phyloP scores from a whole-genome alignment of 2,329 filamentous ascomycete genomes.

The Venturia oleaginea region DNA sequence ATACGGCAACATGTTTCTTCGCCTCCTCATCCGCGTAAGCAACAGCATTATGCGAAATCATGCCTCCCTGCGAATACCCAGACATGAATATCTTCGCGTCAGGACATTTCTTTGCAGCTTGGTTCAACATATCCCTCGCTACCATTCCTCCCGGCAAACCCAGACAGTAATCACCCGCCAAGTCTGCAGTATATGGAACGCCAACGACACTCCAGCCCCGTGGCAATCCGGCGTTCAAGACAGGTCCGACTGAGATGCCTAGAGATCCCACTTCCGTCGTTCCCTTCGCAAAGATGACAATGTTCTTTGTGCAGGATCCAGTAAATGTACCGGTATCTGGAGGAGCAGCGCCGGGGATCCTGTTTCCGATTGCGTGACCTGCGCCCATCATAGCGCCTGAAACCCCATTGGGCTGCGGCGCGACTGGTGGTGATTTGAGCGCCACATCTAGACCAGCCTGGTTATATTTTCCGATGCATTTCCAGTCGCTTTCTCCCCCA shows the following conservation, averaged over 20 bases:
- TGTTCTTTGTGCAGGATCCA: slow-evolving; percentile 8
- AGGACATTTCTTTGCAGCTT: slow-evolving; percentile 9
- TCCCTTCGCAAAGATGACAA: slow-evolving; percentile 11
- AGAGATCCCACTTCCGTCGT: neutral
- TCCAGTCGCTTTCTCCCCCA: neutral
- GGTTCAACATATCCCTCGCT: slow-evolving; percentile 10
- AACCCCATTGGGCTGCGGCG: neutral
- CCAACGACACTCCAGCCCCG: neutral
- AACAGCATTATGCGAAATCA: slow-evolving; percentile 6
- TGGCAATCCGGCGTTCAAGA: slow-evolving; percentile 5
- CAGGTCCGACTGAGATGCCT: slow-evolving; percentile 8
- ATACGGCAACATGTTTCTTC: neutral
- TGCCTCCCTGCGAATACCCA: slow-evolving; percentile 10
- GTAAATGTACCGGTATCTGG: neutral
- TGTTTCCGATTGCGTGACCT: neutral
- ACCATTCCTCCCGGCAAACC: slow-evolving; percentile 12
- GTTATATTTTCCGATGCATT: slow-evolving; percentile 12
- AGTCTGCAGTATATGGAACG: slow-evolving; percentile 5
- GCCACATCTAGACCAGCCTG: neutral
- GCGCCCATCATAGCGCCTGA: neutral
- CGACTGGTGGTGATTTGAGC: neutral
- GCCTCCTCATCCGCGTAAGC: neutral
- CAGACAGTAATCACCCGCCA: slow-evolving; percentile 11
- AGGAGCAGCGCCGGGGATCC: neutral
- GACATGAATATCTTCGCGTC: slow-evolving; percentile 7